phyloP scores from a whole-genome alignment of 306 rosid species.

The Datisca glomerata region DNA sequence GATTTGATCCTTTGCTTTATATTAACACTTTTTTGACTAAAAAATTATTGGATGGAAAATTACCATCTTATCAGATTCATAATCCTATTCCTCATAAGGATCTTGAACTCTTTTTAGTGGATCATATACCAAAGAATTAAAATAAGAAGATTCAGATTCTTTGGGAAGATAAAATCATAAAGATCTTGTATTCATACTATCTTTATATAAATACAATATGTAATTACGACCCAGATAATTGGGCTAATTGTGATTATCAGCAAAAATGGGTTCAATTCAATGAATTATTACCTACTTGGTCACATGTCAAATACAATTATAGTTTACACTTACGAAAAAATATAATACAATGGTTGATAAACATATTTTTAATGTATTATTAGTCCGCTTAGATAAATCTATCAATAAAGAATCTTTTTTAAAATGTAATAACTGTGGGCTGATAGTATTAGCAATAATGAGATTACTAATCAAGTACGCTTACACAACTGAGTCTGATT shows the following conservation, averaged over 20 bases:
- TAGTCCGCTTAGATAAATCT: too few species aligned
- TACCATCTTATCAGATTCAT: not conserved
- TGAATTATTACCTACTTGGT: too few species aligned
- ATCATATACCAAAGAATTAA: not conserved
- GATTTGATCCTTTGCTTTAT: too few species aligned
- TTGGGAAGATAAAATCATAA: slow-evolving; percentile 1
- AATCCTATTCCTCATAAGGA: not conserved
- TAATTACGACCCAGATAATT: too few species aligned
- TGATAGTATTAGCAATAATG: not conserved
- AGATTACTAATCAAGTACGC: not conserved
- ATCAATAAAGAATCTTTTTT: not conserved
- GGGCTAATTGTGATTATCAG: too few species aligned
- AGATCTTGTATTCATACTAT: too few species aligned
- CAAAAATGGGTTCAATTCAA: too few species aligned
- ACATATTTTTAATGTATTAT: too few species aligned
- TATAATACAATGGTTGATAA: too few species aligned
- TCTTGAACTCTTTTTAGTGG: not conserved
- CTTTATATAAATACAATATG: too few species aligned
- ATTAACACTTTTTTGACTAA: not conserved
- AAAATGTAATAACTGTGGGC: not conserved
- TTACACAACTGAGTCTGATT: not conserved
- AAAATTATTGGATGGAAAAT: not conserved
- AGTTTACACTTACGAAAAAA: too few species aligned
- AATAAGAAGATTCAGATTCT: not conserved
- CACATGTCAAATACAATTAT: too few species aligned